These are phyloP conservation scores for Didymella lethalis DNA, from an alignment of 2,329 filamentous ascomycete genomes.

Conservation along the genomic window DNA sequence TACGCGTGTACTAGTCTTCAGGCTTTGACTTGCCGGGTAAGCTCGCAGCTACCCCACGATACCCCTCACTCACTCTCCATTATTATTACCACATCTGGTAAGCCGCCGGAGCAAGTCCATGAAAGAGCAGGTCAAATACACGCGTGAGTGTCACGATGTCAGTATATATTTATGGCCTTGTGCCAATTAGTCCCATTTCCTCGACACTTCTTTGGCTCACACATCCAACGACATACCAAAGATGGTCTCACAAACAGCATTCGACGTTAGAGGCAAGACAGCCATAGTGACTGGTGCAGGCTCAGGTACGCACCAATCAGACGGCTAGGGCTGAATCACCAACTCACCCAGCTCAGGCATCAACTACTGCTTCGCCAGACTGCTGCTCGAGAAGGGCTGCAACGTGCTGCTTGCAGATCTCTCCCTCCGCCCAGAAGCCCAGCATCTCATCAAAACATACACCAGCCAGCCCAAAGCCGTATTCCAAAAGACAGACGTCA, in stretches of 20 bases:
- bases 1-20: constrained; percentile 2
- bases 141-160: neutral
- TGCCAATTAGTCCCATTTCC: neutral
- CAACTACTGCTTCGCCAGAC: constrained; percentile 55
- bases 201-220: neutral
- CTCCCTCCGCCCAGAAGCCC: constrained; percentile 57
- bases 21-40: constrained; percentile 7
- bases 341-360: constrained; percentile 50
- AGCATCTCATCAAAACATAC: constrained; percentile 40
- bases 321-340: neutral
- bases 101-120: constrained; percentile 12
- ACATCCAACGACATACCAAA: neutral
- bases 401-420: constrained; percentile 60
- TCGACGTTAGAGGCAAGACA: constrained; percentile 53
- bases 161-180: neutral
- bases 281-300: constrained; percentile 60
- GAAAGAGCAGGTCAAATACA: neutral
- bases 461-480: constrained; percentile 47
- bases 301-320: constrained; percentile 31
- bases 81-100: constrained; percentile 21
- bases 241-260: constrained; percentile 2
- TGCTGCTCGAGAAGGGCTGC: constrained; percentile 56
- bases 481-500: constrained; percentile 56
- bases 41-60: constrained; percentile 26
- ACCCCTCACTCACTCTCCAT: constrained; percentile 21